phyloP scores from a whole-genome alignment of 2,329 filamentous ascomycete genomes.

The Sporothrix phasma region DNA sequence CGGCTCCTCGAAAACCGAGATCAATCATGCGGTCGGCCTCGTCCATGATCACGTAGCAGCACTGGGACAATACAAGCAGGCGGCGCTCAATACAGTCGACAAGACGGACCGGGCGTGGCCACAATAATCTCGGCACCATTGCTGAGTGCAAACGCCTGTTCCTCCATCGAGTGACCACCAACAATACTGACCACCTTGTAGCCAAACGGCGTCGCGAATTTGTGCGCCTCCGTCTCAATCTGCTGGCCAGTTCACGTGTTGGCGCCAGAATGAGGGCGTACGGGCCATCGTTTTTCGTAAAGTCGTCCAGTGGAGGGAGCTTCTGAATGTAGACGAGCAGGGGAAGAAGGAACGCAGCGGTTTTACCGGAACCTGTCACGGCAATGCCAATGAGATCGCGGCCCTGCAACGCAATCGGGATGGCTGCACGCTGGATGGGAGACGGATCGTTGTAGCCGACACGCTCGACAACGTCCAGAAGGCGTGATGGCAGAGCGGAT shows the following conservation, averaged over 20 bases:
- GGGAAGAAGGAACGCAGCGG: constrained; percentile 85
- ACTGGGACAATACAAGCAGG: constrained; percentile 85
- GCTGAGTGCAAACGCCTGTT: constrained; percentile 80
- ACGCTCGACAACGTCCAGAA: constrained; percentile 71
- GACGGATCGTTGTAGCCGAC: constrained; percentile 90
- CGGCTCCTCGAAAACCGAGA: constrained; percentile 90
- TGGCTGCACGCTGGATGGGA: constrained; percentile 85
- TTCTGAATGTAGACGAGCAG: constrained; percentile 90
- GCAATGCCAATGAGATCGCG: constrained; percentile 97
- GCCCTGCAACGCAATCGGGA: constrained; percentile 85
- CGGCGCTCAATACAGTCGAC: constrained; percentile 94
- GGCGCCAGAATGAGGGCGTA: constrained; percentile 96
- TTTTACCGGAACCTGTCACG: constrained; percentile 97
- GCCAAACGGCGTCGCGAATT: constrained; percentile 81
- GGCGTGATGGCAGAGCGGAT: constrained; percentile 62
- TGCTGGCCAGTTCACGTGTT: constrained; percentile 97
- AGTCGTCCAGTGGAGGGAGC: constrained; percentile 71
- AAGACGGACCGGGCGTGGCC: constrained; percentile 91
- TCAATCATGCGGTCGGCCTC: constrained; percentile 99
- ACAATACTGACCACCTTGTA: constrained; percentile 96
- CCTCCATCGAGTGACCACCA: constrained; percentile 91
- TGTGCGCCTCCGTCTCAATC: constrained; percentile 86
- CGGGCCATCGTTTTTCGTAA: constrained; percentile 86
- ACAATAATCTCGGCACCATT: constrained; percentile 97
- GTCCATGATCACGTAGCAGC: constrained; percentile 98